A percentile compares a stretch with the other conserved stretches of the same genome.
Evolutionary conservation across 805 yeast species (phyloP).

Genomic region (Saccharomycopsis selenospora): DNA sequence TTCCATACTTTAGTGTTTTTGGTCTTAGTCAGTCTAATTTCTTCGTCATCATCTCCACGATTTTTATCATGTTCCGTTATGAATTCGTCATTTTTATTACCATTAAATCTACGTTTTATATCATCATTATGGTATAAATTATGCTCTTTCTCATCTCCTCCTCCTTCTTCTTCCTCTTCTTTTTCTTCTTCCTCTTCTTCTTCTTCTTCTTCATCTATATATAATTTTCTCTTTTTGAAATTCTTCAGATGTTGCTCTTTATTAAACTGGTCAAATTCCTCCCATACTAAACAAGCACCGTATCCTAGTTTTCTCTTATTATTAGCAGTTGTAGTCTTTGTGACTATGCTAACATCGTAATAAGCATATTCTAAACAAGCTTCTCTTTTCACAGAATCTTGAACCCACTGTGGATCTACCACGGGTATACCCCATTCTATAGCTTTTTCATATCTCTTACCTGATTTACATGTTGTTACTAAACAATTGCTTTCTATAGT

Average conservation of each 20-base stretch:
- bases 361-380: constrained; percentile 31
- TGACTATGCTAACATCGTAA: constrained; percentile 26
- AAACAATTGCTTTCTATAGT: constrained; percentile 38
- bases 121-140: too few species aligned
- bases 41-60: constrained; percentile 7
- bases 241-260: neutral
- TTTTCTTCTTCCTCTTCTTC: constrained; percentile 7
- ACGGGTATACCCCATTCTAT: constrained; percentile 34
- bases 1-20: constrained; percentile 17
- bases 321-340: constrained; percentile 1
- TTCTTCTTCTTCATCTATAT: constrained; percentile 18
- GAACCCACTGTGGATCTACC: constrained; percentile 38
- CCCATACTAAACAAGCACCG: constrained; percentile 29
- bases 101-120: too few species aligned
- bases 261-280: constrained; percentile 20
- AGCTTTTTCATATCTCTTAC: constrained; percentile 46
- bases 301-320: constrained; percentile 24
- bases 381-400: constrained; percentile 32
- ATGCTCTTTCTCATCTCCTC: constrained; percentile 29
- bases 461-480: constrained; percentile 43
- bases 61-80: constrained; percentile 11
- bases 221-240: constrained; percentile 20
- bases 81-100: too few species aligned
- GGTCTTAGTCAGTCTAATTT: constrained; percentile 14
- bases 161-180: neutral